These are phyloP conservation scores for Leucoagaricus sp. DNA, from an alignment of 1,284 basidiomycete species.

Conservation along the genomic window DNA sequence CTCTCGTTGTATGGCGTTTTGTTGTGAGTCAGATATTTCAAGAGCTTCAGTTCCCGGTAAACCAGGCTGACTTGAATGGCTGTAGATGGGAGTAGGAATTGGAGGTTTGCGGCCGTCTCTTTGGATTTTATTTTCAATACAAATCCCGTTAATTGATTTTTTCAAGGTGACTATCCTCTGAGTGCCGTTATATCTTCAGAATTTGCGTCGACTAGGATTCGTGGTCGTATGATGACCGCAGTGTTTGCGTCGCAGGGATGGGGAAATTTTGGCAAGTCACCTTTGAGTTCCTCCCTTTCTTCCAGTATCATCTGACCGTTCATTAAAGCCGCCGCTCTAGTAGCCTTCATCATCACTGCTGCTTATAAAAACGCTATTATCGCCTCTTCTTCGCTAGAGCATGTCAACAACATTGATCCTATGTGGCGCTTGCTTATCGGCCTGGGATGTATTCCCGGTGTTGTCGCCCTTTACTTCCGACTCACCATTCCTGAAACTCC, in stretches of 20 bases:
- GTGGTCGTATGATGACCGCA: conserved; percentile 73
- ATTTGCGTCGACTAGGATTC: conserved; percentile 73
- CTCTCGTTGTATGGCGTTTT: conserved; percentile 71
- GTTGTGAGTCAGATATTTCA: conserved; percentile 53
- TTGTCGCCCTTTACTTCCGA: conserved; percentile 74
- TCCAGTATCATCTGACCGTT: neutral
- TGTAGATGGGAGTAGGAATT: no score
- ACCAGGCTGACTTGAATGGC: no score
- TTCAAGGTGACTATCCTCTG: conserved; percentile 72
- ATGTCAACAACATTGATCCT: conserved; percentile 53
- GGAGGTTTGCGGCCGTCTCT: no score
- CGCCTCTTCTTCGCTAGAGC: conserved; percentile 40
- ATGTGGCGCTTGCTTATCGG: conserved; percentile 75
- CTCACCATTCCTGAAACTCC: conserved; percentile 79
- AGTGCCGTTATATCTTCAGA: conserved; percentile 72
- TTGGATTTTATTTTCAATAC: no score
- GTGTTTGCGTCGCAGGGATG: conserved; percentile 73
- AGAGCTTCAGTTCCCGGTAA: no score
- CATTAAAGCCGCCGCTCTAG: conserved; percentile 57
- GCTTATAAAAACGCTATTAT: conserved; percentile 71
- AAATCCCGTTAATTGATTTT: no score
- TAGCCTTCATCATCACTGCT: conserved; percentile 66
- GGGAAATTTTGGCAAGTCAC: conserved; percentile 64
- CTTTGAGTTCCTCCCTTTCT: neutral
- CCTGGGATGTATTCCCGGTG: conserved; percentile 68